Conservation (phyloP, 345 rosid genomes). For the Excoecaria cochinchinensis region DNA sequence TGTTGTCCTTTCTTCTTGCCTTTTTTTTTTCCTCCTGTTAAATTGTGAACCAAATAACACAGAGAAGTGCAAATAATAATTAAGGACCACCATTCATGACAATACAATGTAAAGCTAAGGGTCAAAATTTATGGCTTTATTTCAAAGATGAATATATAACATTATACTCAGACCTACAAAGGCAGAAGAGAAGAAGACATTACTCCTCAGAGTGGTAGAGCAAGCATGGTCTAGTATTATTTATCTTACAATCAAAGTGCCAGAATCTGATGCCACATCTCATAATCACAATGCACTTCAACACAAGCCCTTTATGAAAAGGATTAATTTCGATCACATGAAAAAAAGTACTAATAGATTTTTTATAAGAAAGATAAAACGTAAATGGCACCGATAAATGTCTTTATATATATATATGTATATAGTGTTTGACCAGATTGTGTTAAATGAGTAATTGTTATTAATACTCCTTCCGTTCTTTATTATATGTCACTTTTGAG, state of each 20-base stretch:
- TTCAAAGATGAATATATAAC: not conserved
- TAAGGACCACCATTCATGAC: not conserved
- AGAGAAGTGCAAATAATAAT: not conserved
- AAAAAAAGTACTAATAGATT: no score
- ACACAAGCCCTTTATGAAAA: slow-evolving; percentile 15
- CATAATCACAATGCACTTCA: slow-evolving; percentile 17
- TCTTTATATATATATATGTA: no score
- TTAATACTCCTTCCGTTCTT: no score
- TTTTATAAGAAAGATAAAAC: no score
- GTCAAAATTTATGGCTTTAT: not conserved
- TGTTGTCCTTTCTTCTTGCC: not conserved
- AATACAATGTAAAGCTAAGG: not conserved
- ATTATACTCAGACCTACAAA: not conserved
- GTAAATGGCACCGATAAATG: no score
- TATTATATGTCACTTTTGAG: no score
- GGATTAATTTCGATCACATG: no score
- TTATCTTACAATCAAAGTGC: not conserved
- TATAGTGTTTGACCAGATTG: no score
- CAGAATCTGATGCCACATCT: slow-evolving; percentile 24
- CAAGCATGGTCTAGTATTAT: not conserved
- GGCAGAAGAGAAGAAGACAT: not conserved
- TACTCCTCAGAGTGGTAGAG: not conserved
- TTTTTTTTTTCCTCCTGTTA: not conserved
- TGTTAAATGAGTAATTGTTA: no score
- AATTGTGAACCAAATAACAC: not conserved